A percentile compares a stretch with the other conserved stretches of the same genome.
Evolutionary conservation across 768 basidiomycete species (phyloP).

Genomic region (Kwoniella pini): DNA sequence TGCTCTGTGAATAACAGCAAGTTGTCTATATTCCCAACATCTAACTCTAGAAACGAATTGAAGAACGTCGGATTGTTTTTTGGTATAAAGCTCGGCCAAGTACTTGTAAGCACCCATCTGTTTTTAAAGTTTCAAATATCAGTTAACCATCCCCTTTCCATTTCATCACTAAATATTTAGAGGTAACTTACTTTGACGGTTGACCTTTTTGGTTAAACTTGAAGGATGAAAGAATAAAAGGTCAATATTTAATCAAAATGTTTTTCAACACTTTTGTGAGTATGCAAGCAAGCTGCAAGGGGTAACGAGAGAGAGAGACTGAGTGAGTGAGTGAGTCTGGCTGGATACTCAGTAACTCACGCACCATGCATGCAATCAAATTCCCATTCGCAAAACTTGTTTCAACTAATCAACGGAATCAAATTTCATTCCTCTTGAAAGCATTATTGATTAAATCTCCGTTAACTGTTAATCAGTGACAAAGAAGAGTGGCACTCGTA

Average conservation of each 20-base stretch:
- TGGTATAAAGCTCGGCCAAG: conserved; percentile 95
- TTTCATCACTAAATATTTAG: background rate
- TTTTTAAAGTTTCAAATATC: background rate
- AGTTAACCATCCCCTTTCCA: too few species aligned
- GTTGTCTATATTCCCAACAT: conserved; percentile 98
- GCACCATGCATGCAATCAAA: background rate
- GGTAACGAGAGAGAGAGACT: conserved; percentile 1
- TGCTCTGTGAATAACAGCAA: conserved; percentile 97
- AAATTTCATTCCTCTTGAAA: conserved; percentile 1
- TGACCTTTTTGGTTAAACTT: conserved; percentile 23
- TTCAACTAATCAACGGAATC: background rate
- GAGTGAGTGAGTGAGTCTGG: background rate
- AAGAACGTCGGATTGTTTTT: conserved; percentile 67
- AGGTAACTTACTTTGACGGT: conserved; percentile 15
- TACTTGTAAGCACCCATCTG: conserved; percentile 64
- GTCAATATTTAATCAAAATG: background rate
- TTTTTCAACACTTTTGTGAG: background rate
- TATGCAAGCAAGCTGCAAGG: background rate
- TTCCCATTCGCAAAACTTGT: background rate
- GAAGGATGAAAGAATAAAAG: conserved; percentile 16
- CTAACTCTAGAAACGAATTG: conserved; percentile 97
- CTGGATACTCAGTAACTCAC: too few species aligned
- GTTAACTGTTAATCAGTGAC: background rate
- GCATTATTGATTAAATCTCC: background rate
- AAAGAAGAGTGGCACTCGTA: background rate